Evolutionary conservation across 768 basidiomycete species (phyloP).

Genomic region (Candolleomyces aberdarensis): DNA sequence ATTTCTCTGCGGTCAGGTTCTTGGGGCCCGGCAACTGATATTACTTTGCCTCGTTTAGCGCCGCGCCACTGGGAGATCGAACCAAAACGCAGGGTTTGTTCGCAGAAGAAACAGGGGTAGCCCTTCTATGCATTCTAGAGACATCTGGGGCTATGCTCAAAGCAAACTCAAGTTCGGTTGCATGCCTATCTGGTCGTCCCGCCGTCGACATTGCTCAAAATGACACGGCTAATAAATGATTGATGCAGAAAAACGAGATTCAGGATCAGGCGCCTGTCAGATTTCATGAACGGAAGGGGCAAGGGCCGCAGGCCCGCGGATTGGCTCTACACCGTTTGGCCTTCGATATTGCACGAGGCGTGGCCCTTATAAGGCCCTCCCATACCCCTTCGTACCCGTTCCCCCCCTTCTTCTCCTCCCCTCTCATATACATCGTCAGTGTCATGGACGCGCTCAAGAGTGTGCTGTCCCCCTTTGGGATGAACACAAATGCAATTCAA

Average conservation of each 20-base stretch:
- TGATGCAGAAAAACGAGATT: too few relatives aligned
- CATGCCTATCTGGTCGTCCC: background rate
- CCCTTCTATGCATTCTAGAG: too few relatives aligned
- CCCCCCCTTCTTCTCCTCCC: conserved; percentile 23
- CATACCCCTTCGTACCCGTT: conserved; percentile 16
- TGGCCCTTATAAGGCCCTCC: conserved; percentile 39
- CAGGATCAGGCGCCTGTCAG: background rate
- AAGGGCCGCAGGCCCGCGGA: background rate
- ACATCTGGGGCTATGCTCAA: too few relatives aligned
- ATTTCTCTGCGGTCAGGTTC: background rate
- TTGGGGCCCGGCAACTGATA: background rate
- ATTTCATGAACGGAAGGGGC: background rate
- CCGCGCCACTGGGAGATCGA: background rate
- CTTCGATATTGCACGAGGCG: conserved; percentile 34
- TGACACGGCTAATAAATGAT: background rate
- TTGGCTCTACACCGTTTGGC: background rate
- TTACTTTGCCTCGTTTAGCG: background rate
- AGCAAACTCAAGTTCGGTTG: too few relatives aligned
- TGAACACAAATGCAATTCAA: conserved; percentile 67
- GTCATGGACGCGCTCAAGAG: conserved; percentile 71
- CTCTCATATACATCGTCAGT: conserved; percentile 2
- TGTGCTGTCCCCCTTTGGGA: conserved; percentile 67
- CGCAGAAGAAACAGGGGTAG: background rate
- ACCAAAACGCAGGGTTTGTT: background rate
- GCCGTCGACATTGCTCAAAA: background rate